Evolutionary conservation across 345 rosid genomes (phyloP), one percentile per base, ranked within the genome.

Genomic region (Salix koriyanagi): DNA sequence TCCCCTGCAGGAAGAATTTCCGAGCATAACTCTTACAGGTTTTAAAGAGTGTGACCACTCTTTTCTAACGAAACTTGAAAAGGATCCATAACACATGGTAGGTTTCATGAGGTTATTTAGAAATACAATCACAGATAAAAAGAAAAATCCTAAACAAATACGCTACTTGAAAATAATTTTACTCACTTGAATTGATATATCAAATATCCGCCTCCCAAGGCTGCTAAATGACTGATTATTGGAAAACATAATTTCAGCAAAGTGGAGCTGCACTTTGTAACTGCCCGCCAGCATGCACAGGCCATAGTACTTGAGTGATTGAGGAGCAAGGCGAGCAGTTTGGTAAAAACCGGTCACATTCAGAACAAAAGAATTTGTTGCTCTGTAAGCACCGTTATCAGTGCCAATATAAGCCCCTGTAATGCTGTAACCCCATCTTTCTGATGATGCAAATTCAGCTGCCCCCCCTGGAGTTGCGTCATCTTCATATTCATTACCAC

Each of bases 231-330:
- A 79, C 79, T 79, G 66, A 36, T 86, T 86, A 70, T 86, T 21
- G 1, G 94, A 72, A 75, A 69, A 93, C 91, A 88, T 90, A 37
- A 96, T 91, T 83, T 96, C 99, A 18, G 99, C 94, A 79, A 96
- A 96, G 80, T 93, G 92, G 44, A 96, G 97, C 60, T 75, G 75
- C 26, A 93, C 90, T 56, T 81, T 90, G 69, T 93, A 96, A 69
- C 84, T 82, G 41, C 91, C 94, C 8, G 32, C 5, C 46, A 28
- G 73, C 96, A 96, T 67, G 54, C 97, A 96, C 14, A 90, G 82
- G 75, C 88, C 98, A 78, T 90, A 96, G 87, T 93, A 93, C 84
- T 78, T 96, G 76, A 96, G 90, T 7, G 98, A 93, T 4, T 74
- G 79, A 50, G 98, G 91, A 28, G 98, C 79, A 48, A 92, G 84